phyloP scores from a whole-genome alignment of 2,329 filamentous ascomycete species.

The Aureobasidium pullulans region DNA sequence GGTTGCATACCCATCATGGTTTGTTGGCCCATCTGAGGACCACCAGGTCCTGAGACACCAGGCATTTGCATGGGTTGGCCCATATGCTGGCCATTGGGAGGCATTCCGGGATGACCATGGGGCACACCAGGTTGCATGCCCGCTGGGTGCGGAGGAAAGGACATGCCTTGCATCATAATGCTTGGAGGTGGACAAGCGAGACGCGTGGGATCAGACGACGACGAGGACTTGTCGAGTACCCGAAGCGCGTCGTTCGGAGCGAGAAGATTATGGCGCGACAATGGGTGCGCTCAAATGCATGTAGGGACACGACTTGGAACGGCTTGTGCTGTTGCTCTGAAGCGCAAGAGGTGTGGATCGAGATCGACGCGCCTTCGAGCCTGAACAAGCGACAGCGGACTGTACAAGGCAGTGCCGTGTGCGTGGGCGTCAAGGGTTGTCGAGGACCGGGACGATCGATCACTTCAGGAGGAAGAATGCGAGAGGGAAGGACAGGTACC shows the following conservation, averaged over 20 bases:
- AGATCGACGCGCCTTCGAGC: background rate
- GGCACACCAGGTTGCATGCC: conserved; percentile 65
- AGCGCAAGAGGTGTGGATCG: background rate
- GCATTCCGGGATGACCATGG: conserved; percentile 55
- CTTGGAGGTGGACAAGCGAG: background rate
- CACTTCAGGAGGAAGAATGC: background rate
- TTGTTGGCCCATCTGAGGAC: conserved; percentile 62
- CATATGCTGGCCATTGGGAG: conserved; percentile 63
- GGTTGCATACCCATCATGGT: conserved; percentile 75
- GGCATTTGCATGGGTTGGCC: conserved; percentile 65
- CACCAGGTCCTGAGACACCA: conserved; percentile 63
- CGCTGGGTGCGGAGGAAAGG: conserved; percentile 59
- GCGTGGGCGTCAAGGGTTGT: background rate
- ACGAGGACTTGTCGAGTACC: background rate
- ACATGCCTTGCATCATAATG: conserved; percentile 32
- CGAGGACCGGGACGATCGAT: background rate
- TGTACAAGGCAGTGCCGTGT: background rate
- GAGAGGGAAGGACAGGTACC: background rate
- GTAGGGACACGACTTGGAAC: background rate
- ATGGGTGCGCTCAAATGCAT: conserved; percentile 6
- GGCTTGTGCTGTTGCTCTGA: background rate
- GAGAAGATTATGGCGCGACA: background rate
- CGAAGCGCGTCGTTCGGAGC: background rate
- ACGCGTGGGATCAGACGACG: conserved; percentile 3
- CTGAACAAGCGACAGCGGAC: conserved; percentile 1